A percentile compares a stretch with the other conserved stretches of the same genome.
Evolutionary conservation across 495 filamentous ascomycete species (phyloP).

Genomic region (Cercophora samala): DNA sequence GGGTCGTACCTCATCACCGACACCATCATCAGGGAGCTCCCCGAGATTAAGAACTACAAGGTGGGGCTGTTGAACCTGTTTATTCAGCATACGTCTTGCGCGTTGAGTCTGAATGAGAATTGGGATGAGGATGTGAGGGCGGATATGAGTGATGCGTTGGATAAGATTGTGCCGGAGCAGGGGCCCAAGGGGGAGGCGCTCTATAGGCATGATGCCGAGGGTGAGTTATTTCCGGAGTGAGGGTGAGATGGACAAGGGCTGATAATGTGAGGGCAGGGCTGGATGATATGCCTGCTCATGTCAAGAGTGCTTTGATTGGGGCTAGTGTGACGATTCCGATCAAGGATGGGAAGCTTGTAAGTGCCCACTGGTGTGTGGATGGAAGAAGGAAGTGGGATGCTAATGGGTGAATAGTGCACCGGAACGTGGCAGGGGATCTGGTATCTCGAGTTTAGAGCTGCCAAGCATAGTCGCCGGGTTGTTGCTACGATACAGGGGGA

Average conservation of each 20-base stretch:
- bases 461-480: conserved; percentile 71
- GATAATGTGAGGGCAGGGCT: conserved; percentile 19
- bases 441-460: conserved; percentile 85
- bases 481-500: conserved; percentile 95
- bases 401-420: conserved; percentile 31
- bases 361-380: conserved; percentile 17
- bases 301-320: conserved; percentile 86
- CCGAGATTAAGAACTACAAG: conserved; percentile 75
- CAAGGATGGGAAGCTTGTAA: conserved; percentile 72
- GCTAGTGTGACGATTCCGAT: conserved; percentile 88
- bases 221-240: conserved; percentile 49
- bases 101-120: conserved; percentile 88
- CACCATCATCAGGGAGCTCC: conserved; percentile 61
- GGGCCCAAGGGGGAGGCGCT: conserved; percentile 59
- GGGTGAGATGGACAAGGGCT: not conserved
- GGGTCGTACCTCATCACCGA: conserved; percentile 90
- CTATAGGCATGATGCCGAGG: conserved; percentile 88
- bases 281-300: conserved; percentile 60
- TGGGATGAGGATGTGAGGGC: conserved; percentile 58
- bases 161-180: conserved; percentile 79
- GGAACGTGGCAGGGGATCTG: conserved; percentile 81
- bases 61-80: conserved; percentile 85
- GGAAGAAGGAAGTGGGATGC: not conserved
- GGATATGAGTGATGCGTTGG: conserved; percentile 92
- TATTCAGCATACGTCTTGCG: conserved; percentile 86